phyloP scores from a whole-genome alignment of 2,329 filamentous ascomycete species.

The Aspergillus jensenii region DNA sequence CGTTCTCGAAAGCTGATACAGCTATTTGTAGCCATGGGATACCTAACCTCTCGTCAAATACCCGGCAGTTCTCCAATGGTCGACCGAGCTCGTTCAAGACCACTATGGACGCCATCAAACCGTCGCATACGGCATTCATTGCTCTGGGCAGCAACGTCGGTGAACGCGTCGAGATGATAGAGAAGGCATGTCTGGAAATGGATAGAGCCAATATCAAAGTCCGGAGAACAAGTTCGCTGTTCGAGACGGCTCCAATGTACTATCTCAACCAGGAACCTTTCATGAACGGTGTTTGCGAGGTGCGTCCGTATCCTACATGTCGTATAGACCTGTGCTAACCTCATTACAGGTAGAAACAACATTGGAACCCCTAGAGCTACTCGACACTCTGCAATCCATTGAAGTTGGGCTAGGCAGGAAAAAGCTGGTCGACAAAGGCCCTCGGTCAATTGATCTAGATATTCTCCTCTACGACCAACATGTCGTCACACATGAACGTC shows the following conservation, averaged over 20 bases:
- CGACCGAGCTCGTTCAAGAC: slow-evolving; percentile 11
- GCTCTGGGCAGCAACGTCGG: slow-evolving; percentile 92
- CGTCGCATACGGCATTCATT: slow-evolving; percentile 64
- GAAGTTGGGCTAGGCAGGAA: slow-evolving; percentile 76
- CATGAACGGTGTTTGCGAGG: slow-evolving; percentile 89
- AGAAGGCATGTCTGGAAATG: slow-evolving; percentile 78
- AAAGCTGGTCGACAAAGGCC: slow-evolving; percentile 89
- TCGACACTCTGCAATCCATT: slow-evolving; percentile 80
- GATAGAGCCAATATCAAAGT: slow-evolving; percentile 70
- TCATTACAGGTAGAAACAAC: slow-evolving; percentile 71
- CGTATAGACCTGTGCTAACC: slow-evolving; percentile 1
- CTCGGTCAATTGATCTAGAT: slow-evolving; percentile 91
- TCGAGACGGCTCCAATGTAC: slow-evolving; percentile 97
- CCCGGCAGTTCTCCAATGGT: slow-evolving; percentile 14
- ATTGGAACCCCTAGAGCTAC: slow-evolving; percentile 70
- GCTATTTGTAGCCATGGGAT: slow-evolving; percentile 8
- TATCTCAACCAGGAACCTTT: slow-evolving; percentile 85
- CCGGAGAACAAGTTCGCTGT: slow-evolving; percentile 79
- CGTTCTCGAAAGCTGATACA: neutral
- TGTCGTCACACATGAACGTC: slow-evolving; percentile 64
- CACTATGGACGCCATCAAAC: slow-evolving; percentile 19
- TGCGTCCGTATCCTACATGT: slow-evolving; percentile 47
- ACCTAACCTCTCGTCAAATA: neutral
- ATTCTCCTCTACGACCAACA: slow-evolving; percentile 78
- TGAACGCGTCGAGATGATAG: slow-evolving; percentile 80